Base-by-base conservation (phyloP, 2,329 filamentous ascomycete genomes). In the Chaetomiaceae sp. region DNA sequence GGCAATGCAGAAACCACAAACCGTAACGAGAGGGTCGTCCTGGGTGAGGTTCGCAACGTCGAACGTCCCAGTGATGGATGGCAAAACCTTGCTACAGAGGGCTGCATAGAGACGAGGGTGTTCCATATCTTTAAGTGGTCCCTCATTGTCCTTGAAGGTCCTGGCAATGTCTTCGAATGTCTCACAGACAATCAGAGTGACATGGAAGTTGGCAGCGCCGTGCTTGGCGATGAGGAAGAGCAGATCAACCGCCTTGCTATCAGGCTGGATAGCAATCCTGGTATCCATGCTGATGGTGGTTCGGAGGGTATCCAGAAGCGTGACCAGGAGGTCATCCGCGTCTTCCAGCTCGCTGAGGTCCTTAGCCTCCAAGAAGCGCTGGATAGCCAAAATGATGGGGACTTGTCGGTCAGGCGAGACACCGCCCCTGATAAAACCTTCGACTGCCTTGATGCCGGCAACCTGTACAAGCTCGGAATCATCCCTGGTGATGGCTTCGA, bases 211-310 rank as follows among this genome's bases (percentile, higher is more conserved):
- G 56, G 81, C 83, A 0, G 92, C 89, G 25, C 90, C 90, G 65
- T 91, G 85, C 67, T 90, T 94, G 20, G 90, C 92, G 55, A 97
- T 82, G 48, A 87, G 82, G 72, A 99, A 97, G 8, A 99, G 80
- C 13, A 91, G 75, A 62, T 94, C 87, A 5, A 96, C 75, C 20
- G 92, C 89, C 52, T 85, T 81, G 41, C 86, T 81, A 11, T 87
- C 84, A 13, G 79, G 80, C 0, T 85, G 82, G 20, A 96, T 78
- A 20, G 88, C 85, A 48, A 94, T 82, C 14, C 78, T 77, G 2
- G 87, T 82, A 62, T 96, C 86, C 50, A 96, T 79, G 61, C 86
- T 78, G 63, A 97, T 94, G 25, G 88, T 86, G 62, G 90, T 85
- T 47, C 90, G 82, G 3, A 97, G 76, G 1, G 91, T 87, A 70